A percentile compares a stretch with the other conserved stretches of the same genome.
phyloP scores from a whole-genome alignment of 2,329 filamentous ascomycete species.

The Verticillium longisporum region DNA sequence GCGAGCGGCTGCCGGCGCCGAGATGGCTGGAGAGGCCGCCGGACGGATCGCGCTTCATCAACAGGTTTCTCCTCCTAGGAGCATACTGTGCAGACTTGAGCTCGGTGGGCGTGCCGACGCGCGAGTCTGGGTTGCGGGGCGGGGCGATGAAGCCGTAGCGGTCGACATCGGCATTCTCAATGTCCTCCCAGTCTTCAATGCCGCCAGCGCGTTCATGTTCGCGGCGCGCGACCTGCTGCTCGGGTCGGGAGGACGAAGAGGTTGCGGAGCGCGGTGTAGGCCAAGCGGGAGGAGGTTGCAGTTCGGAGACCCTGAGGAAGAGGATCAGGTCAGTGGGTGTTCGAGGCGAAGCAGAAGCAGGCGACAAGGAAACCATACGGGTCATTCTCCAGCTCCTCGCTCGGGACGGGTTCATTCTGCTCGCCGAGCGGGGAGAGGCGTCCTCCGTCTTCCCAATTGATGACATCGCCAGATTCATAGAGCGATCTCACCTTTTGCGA shows the following conservation, averaged over 20 bases:
- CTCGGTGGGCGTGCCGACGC: conserved; percentile 32
- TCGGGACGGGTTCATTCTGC: conserved; percentile 40
- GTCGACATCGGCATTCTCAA: conserved; percentile 55
- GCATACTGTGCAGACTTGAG: conserved; percentile 34
- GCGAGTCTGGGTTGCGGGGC: conserved; percentile 32
- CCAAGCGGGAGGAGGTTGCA: conserved; percentile 22
- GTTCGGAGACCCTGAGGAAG: conserved; percentile 18
- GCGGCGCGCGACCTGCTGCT: conserved; percentile 23
- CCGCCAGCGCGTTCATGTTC: conserved; percentile 48
- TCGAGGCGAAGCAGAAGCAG: background rate
- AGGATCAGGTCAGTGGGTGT: conserved; percentile 21
- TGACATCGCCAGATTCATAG: conserved; percentile 49
- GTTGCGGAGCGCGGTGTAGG: conserved; percentile 33
- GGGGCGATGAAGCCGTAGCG: conserved; percentile 61
- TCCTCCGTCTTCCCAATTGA: conserved; percentile 46
- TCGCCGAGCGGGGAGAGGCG: conserved; percentile 38
- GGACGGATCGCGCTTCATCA: conserved; percentile 31
- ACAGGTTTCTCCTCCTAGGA: conserved; percentile 38
- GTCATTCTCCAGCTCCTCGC: conserved; percentile 45
- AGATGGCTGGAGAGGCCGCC: conserved; percentile 23
- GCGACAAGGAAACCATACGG: conserved; percentile 50
- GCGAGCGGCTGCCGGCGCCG: conserved; percentile 33
- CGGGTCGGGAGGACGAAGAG: conserved; percentile 36
- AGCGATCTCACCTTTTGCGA: conserved; percentile 63
- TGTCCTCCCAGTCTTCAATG: conserved; percentile 61